Base-by-base conservation (phyloP, 1,284 basidiomycete species). In the Irpex sp. region DNA sequence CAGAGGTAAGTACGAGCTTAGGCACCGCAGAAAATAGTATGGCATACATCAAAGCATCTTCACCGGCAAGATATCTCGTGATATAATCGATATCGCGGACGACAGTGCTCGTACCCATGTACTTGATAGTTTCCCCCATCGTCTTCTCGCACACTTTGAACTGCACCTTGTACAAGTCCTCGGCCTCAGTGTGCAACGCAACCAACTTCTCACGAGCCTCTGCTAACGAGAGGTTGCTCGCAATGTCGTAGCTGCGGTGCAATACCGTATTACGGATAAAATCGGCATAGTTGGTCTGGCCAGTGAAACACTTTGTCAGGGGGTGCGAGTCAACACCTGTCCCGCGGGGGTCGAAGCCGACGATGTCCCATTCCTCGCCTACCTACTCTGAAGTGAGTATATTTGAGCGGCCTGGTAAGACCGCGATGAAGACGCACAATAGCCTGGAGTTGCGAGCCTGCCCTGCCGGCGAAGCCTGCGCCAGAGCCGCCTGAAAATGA, bases 291-390 rank as follows among this genome's bases (percentile, higher is more conserved):
- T 67, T 70, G 5, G 56, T 62, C 0, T 66, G 61, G 26, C 67
- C 69, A 1, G 69, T 57, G 64, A 80, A 81, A 65, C 80, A 81
- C 40, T 73, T 61, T 1, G 76, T 74, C 5, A 63, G 59, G 0
- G 79, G 80, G 6, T 76, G 77, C 40, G 21, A 8, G n/a, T 56
- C 76, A 34, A 67, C 51, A 9, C 78, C 79, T 54, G 80, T 77
- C 0, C 80, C 80, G 60, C 80, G 71, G 15, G 78, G 79, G 66
- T 81, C 80, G 64, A 80, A 80, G 1, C 78, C 79, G 49, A 80
- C 65, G n/a, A 81, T 68, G 64, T 80, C 78, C 65, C 73, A 79
- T 6, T 77, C 70, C 36, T 70, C 67, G 15, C 76, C 75, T 34
- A 78, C 40, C 68, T 73, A 31, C 31, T 34, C 9, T 3, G 9